Conservation (phyloP, 371 early-diverging fungal genomes). For the Nematocida minor region DNA sequence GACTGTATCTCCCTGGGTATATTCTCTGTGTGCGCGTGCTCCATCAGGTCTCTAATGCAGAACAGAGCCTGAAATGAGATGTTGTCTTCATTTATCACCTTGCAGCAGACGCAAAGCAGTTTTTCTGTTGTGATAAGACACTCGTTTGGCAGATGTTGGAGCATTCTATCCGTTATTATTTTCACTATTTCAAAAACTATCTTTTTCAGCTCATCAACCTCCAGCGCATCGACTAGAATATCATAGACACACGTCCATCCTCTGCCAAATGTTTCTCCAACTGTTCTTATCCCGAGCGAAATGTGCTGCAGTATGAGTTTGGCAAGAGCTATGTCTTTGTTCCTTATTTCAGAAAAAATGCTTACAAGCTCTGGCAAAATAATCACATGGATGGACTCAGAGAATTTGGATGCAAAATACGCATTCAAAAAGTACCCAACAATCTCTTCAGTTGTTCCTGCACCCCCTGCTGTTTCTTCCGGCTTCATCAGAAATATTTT, state of each 20-base stretch:
- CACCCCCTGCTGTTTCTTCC: no score
- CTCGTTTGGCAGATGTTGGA: conserved; percentile 8
- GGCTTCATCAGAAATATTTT: neutral
- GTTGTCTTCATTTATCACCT: conserved; percentile 27
- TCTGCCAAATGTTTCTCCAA: conserved; percentile 2
- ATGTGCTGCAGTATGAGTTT: neutral
- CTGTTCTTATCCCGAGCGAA: conserved; percentile 15
- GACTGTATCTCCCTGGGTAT: neutral
- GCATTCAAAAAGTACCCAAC: conserved; percentile 1
- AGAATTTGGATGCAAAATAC: neutral
- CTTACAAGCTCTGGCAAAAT: neutral
- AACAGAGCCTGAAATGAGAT: conserved; percentile 23
- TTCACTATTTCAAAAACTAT: conserved; percentile 45
- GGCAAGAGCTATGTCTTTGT: neutral
- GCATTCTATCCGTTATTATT: conserved; percentile 28
- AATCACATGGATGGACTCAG: neutral
- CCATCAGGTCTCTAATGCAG: conserved; percentile 35
- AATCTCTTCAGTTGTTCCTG: neutral
- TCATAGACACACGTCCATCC: conserved; percentile 20
- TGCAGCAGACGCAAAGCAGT: conserved; percentile 43
- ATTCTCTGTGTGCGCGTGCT: neutral
- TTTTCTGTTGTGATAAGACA: neutral
- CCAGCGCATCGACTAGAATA: neutral
- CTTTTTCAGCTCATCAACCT: neutral
- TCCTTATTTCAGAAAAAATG: neutral